Conservation (phyloP, 192 early-diverging fungal genomes). For the Coemansia sp. region DNA sequence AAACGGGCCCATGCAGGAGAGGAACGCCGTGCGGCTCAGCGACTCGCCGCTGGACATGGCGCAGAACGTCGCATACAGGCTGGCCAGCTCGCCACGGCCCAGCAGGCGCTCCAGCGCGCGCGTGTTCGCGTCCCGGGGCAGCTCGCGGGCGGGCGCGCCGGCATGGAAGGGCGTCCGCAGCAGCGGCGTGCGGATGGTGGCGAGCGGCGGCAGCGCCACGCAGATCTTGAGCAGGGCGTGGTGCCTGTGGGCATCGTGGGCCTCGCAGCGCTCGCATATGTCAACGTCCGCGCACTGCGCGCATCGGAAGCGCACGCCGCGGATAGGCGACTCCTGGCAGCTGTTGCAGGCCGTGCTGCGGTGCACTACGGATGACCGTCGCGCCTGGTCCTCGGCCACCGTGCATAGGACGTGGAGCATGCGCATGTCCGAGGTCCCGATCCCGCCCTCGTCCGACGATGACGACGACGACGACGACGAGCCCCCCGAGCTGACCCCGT, state of each 20-base stretch:
- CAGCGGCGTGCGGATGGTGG: slow-evolving; percentile 72
- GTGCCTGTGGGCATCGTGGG: slow-evolving; percentile 73
- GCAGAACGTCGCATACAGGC: slow-evolving; percentile 84
- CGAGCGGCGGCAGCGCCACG: slow-evolving; percentile 87
- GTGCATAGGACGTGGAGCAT: slow-evolving; percentile 72
- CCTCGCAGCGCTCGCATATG: slow-evolving; percentile 90
- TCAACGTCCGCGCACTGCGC: slow-evolving; percentile 92
- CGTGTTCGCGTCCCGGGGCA: slow-evolving; percentile 14
- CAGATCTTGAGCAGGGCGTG: slow-evolving; percentile 90
- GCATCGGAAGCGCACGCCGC: slow-evolving; percentile 90
- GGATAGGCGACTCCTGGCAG: slow-evolving; percentile 82
- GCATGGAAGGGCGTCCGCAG: slow-evolving; percentile 81
- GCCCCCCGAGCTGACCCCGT: not conserved
- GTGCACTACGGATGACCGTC: slow-evolving; percentile 60
- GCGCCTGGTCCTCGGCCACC: slow-evolving; percentile 84
- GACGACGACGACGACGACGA: not conserved
- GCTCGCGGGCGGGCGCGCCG: slow-evolving; percentile 15
- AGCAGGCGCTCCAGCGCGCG: slow-evolving; percentile 32
- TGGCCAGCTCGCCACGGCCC: slow-evolving; percentile 78
- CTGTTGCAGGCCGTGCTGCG: slow-evolving; percentile 92
- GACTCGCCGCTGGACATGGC: slow-evolving; percentile 69
- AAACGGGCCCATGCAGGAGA: slow-evolving; percentile 80
- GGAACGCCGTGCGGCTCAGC: slow-evolving; percentile 78
- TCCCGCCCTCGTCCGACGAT: not conserved
- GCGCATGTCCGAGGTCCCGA: slow-evolving; percentile 42